Conservation (phyloP, 495 filamentous ascomycete genomes). For the Penicillium lagena region DNA sequence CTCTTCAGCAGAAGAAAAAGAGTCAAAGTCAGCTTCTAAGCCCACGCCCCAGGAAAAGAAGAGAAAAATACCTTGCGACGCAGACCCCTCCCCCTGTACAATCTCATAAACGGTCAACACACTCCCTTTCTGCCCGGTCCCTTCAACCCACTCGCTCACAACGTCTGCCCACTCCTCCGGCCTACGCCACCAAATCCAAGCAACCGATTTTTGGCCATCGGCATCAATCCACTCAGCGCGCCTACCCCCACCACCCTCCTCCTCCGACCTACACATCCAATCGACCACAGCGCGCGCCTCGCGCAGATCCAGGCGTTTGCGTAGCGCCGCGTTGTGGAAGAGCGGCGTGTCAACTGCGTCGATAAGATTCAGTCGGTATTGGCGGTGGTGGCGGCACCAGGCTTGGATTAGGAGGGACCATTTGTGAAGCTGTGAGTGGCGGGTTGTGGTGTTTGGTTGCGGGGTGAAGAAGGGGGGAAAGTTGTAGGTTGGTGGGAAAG, state of each 20-base stretch:
- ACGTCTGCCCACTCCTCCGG: conserved; percentile 70
- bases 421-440: conserved; percentile 67
- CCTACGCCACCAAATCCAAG: conserved; percentile 64
- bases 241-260: conserved; percentile 48
- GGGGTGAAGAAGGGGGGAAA: conserved; percentile 54
- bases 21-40: background rate
- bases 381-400: conserved; percentile 72
- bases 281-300: conserved; percentile 66
- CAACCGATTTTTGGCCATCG: conserved; percentile 28
- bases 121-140: conserved; percentile 63
- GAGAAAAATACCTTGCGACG: conserved; percentile 43
- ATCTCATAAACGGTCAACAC: conserved; percentile 78
- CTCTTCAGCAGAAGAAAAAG: conserved; percentile 41
- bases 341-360: conserved; percentile 54
- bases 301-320: conserved; percentile 49
- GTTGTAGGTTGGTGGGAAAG: conserved; percentile 40
- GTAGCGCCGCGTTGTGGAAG: conserved; percentile 46
- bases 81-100: conserved; percentile 57
- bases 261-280: conserved; percentile 61
- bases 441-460: conserved; percentile 73
- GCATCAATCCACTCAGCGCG: conserved; percentile 64
- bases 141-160: conserved; percentile 61
- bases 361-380: conserved; percentile 63
- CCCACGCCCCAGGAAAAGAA: background rate
- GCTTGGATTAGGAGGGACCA: conserved; percentile 81